These are phyloP conservation scores for Saxophila tyrrhenica DNA, from an alignment of 495 filamentous ascomycete species.

Conservation along the genomic window DNA sequence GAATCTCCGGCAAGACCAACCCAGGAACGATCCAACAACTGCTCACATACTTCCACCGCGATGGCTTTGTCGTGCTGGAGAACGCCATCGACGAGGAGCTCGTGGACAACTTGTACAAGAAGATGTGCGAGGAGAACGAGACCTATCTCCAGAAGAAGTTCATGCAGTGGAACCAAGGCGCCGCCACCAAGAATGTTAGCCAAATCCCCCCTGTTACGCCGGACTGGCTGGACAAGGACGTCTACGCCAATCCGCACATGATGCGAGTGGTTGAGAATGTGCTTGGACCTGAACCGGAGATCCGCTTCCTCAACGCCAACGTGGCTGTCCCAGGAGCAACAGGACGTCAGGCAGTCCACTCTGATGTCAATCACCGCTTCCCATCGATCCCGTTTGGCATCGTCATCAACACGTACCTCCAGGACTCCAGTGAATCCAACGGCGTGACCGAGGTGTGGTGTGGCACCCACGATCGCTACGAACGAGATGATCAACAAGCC, in stretches of 20 bases:
- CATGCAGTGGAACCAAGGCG: constrained; percentile 10
- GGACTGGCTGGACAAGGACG: constrained; percentile 26
- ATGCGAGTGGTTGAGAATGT: constrained; percentile 21
- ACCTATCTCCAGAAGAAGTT: constrained; percentile 1
- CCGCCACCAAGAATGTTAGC: constrained; percentile 6
- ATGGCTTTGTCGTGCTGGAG: constrained; percentile 16
- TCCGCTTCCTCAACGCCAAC: constrained; percentile 27
- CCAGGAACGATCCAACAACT: constrained; percentile 7
- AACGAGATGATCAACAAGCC: constrained; percentile 34
- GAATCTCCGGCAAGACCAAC: neutral
- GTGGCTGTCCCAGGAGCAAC: constrained; percentile 22
- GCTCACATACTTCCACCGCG: constrained; percentile 11
- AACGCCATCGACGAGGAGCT: constrained; percentile 9
- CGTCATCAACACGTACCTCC: constrained; percentile 43
- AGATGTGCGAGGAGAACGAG: constrained; percentile 13
- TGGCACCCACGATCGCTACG: constrained; percentile 37
- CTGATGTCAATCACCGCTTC: constrained; percentile 44
- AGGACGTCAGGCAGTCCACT: constrained; percentile 34
- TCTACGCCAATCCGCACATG: constrained; percentile 30
- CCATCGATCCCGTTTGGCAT: constrained; percentile 42
- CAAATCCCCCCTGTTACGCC: constrained; percentile 16
- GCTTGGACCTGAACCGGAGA: constrained; percentile 15
- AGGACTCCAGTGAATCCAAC: constrained; percentile 41
- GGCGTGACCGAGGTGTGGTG: constrained; percentile 52
- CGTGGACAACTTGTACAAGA: constrained; percentile 11